phyloP scores from a whole-genome alignment of 2,329 filamentous ascomycete species.

The Cadophora luteo-olivacea region DNA sequence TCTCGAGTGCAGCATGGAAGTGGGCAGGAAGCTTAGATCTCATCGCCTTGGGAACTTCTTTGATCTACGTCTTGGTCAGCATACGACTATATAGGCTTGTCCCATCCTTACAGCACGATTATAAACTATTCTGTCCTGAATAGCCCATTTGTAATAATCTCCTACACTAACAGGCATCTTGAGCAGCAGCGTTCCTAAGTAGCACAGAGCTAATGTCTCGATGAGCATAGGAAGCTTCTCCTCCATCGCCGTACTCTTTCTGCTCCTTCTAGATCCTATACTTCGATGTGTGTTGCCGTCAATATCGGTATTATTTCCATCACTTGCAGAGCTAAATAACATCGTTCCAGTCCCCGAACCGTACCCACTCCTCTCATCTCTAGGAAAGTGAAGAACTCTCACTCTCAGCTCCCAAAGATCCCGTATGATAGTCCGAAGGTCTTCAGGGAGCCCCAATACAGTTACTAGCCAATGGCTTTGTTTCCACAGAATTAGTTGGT shows the following conservation, averaged over 20 bases:
- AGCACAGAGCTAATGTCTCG: conserved; percentile 80
- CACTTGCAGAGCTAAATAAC: conserved; percentile 46
- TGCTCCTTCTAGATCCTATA: conserved; percentile 53
- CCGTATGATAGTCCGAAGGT: conserved; percentile 79
- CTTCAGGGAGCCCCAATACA: conserved; percentile 67
- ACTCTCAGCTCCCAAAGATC: conserved; percentile 79
- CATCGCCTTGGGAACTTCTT: conserved; percentile 68
- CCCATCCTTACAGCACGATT: conserved; percentile 64
- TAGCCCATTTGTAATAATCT: conserved; percentile 74
- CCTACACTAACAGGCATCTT: conserved; percentile 77
- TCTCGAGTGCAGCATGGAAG: conserved; percentile 66
- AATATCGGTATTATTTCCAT: conserved; percentile 46
- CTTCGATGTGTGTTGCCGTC: conserved; percentile 47
- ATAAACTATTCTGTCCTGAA: conserved; percentile 73
- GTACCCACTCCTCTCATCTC: conserved; percentile 42
- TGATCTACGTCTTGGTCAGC: conserved; percentile 50
- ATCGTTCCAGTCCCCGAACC: conserved; percentile 43
- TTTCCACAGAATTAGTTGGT: conserved; percentile 84
- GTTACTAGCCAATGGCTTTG: conserved; percentile 78
- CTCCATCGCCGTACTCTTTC: conserved; percentile 28
- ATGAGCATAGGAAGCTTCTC: conserved; percentile 66
- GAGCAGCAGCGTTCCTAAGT: conserved; percentile 78
- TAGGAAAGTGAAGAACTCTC: conserved; percentile 49
- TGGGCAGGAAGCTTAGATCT: conserved; percentile 65
- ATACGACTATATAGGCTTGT: background rate